Base-by-base conservation (phyloP, 2,329 filamentous ascomycete species). In the Clathrospora elynae region DNA sequence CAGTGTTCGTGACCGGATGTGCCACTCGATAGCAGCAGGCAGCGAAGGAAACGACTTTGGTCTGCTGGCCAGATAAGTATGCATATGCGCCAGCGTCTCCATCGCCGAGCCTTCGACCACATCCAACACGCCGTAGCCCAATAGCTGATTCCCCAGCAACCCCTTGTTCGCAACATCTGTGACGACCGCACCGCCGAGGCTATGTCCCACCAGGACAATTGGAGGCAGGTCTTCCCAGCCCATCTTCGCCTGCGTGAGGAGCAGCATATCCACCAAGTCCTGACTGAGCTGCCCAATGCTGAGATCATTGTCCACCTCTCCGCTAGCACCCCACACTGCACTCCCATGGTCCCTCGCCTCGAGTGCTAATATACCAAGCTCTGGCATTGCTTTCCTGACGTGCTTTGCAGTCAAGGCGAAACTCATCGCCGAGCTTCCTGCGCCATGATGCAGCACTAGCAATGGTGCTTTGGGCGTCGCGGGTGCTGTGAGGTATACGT, bases 91-190 rank as follows among this genome's bases (percentile, higher is more conserved):
- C 38, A 99, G 78, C 2, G 93, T 92, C 67, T 97, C 93, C 71
- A 99, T 92, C 22, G 93, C 93, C 0, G 89, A 95, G 8, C 93
- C 81, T 71, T 99, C 93, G 18, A 99, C 93, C 4, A 99, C 90
- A 71, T 99, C 93, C 11, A 99, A 77, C 6, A 97, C 91, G 3
- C 85, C 88, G 71, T 92, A 96, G 13, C 89, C 93, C 11, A 97
- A 75, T 1, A 97, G 68, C 17, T 84, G 79, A 24, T 73, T 68
- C 1, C 86, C 88, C 23, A 96, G 73, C 25, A 77, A 73, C 1
- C 82, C 82, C 12, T 78, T 78, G 61, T 81, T 83, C 9, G 91
- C 90, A 42, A 95, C 77, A 61, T 96, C 84, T 0, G 90, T 95
- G 6, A 96, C 84, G 0, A 97, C 88, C 5, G 92, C 92, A 10